Base-by-base conservation (phyloP, 2,329 filamentous ascomycete genomes). In the Rhynchosporium agropyri region DNA sequence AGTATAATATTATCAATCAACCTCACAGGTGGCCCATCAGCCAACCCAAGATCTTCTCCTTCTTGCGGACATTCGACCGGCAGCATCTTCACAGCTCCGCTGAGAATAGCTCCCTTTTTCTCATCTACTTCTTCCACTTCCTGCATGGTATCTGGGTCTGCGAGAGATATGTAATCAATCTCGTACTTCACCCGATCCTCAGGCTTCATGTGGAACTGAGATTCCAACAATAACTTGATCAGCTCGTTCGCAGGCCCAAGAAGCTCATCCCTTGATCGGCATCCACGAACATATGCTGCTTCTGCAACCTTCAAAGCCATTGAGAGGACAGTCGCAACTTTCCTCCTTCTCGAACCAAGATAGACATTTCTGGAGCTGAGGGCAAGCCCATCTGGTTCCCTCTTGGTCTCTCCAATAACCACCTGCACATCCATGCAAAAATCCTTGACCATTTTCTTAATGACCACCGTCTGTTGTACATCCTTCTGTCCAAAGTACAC, bases 401-500 rank as follows among this genome's bases (percentile, higher is more conserved):
- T 83, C 63, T 86, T 80, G 0, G 95, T 99, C 0, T 85, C 81
- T 5, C 88, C 85, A 60, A 98, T 83, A 38, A 88, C 82, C 8
- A 98, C 86, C 28, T 90, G 80, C 3, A 86, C 89, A 45, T 90
- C 85, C 46, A 98, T 76, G 74, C 92, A 86, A 68, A 99, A 93
- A 76, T 99, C 95, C 68, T 86, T 83, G 38, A 97, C 90, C 85
- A 99, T 87, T 50, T 90, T 86, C 72, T 86, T 88, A 72, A 99
- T 90, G 10, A 99, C 85, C 20, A 96, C 90, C 0, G 92, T 96
- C 78, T 99, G 95, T 80, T 99, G 95, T 26, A 97, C 87, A 76
- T 99, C 95, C 79, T 99, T 99, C 77, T 98, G 95, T 3, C 95
- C 95, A 79, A 99, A 97, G 78, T 97, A 95, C 4, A 92, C 91